Evolutionary conservation across 225 moss, liverwort and hornwort species (phyloP).

Genomic region (Marchantia polymorpha): DNA sequence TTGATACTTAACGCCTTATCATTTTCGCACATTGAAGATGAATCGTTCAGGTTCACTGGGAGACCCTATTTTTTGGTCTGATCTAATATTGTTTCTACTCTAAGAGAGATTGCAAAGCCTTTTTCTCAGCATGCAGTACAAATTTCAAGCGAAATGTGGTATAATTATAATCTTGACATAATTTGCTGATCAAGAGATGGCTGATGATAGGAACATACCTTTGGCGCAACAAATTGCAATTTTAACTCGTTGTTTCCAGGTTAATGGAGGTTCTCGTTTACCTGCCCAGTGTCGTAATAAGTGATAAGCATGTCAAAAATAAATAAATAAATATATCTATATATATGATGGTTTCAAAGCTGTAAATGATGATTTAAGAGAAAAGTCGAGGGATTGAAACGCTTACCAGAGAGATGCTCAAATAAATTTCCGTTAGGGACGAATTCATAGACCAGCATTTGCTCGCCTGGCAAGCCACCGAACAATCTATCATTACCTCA

Average conservation of each 20-base stretch:
- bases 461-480: constrained; percentile 41
- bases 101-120: not conserved
- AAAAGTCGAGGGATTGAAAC: not conserved
- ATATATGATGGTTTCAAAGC: not conserved
- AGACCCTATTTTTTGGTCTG: not conserved
- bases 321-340: no score
- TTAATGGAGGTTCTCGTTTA: constrained; percentile 45
- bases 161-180: not conserved
- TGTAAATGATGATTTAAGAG: not conserved
- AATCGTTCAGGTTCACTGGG: not conserved
- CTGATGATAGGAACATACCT: constrained; percentile 27
- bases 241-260: constrained; percentile 73
- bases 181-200: not conserved
- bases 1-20: not conserved
- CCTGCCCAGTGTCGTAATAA: constrained; percentile 32
- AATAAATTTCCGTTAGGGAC: constrained; percentile 16
- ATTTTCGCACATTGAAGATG: not conserved
- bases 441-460: constrained; percentile 50
- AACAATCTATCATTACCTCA: not conserved
- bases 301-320: not conserved
- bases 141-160: not conserved
- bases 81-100: not conserved
- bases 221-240: constrained; percentile 66
- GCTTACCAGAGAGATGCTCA: constrained; percentile 60
- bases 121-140: not conserved